Base-by-base conservation (phyloP, 176 grass and related monocot genomes). In the Oryza nivara region DNA sequence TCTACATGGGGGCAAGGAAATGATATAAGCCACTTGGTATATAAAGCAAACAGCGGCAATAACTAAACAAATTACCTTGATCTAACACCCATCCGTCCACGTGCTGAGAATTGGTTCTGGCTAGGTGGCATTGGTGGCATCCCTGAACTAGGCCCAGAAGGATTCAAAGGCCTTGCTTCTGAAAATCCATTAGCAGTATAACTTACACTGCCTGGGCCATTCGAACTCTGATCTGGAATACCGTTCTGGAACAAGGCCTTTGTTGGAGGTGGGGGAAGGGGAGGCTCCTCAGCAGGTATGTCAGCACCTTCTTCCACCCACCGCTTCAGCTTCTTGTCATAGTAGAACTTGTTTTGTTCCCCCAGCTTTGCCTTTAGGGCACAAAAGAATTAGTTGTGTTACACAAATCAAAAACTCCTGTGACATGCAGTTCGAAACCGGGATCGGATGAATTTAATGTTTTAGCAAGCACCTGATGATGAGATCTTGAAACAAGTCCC, bases 101-200 rank as follows among this genome's bases (percentile, higher is more conserved):
- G 92, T 45, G 91, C 87, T 35, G 96, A 92, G 71, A 98, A 98
- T 44, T 98, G 96, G 80, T 98, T 98, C 82, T 95, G 96, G 76
- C 78, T 90, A 41, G 90, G 95, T 65, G 92, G 92, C 8, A 92
- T 94, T 8, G 90, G 95, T 69, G 92, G 95, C 71, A 95, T 95
- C 69, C 86, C 84, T 0, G 76, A 69, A 80, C 70, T 69, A 73
- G 66, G 73, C 70, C 91, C 89, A 0, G 74, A 74, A 74, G 84
- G 68, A 47, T 65, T 83, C 25, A 49, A 73, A 25, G 85, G 80
- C 80, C 86, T 92, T 30, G 35, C 61, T 52, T 84, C 72, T 36
- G 72, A 44, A 46, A 76, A 38, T 60, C 88, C 88, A 70, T 88
- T 89, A 72, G 87, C 70, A 35, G 88, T 74, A 67, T 81, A 80